Evolutionary conservation across 129 eudicot species (phyloP).

Genomic region (Deinandra increscens): DNA sequence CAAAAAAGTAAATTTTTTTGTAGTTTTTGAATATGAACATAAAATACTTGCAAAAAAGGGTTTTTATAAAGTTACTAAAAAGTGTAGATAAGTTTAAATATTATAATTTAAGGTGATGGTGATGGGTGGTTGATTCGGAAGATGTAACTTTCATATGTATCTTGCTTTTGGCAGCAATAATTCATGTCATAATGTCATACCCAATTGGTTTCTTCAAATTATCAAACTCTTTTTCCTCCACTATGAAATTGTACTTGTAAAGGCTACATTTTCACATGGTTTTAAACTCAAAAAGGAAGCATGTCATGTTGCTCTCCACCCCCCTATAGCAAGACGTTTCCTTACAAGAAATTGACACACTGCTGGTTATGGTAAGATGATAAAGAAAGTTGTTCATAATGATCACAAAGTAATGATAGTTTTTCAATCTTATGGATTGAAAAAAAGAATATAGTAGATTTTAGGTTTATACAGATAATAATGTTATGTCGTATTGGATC

Average conservation of each 20-base stretch:
- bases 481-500: too few relatives aligned
- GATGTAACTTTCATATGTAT: conserved; percentile 28
- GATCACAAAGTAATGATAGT: too few relatives aligned
- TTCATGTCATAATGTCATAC: conserved; percentile 34
- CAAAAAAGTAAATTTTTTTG: too few relatives aligned
- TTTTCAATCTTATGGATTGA: too few relatives aligned
- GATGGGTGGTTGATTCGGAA: conserved; percentile 17
- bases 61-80: neutral
- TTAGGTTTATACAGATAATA: too few relatives aligned
- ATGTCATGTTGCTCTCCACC: conserved; percentile 29
- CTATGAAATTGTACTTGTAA: conserved; percentile 39
- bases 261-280: conserved; percentile 38
- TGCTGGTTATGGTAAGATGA: neutral
- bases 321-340: neutral
- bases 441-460: too few relatives aligned
- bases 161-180: conserved; percentile 42
- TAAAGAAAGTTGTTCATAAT: neutral
- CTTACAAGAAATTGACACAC: neutral
- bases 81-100: conserved; percentile 17
- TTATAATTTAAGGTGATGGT: neutral
- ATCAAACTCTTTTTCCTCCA: conserved; percentile 25
- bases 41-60: too few relatives aligned
- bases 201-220: conserved; percentile 30
- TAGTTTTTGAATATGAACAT: too few relatives aligned
- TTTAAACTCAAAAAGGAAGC: conserved; percentile 23